Base-by-base conservation (phyloP, 148 eudicot species). In the Chenopodium berlandieri region DNA sequence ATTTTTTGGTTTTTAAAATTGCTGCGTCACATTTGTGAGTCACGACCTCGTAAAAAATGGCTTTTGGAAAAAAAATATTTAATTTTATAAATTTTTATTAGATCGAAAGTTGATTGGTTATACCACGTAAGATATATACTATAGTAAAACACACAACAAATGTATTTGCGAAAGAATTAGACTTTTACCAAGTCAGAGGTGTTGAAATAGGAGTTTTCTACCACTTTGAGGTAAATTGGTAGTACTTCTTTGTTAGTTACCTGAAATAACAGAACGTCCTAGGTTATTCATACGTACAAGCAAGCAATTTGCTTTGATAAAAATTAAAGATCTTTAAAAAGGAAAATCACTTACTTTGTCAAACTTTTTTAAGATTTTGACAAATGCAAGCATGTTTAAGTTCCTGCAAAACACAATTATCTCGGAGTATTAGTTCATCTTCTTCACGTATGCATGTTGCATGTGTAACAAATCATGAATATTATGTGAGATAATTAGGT, bases 371-470 rank as follows among this genome's bases (percentile, higher is more conserved):
- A 96, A 84, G 40, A 96, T 94, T 86, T 94, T 96, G 46, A 79
- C 92, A 71, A 96, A 96, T 75, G 97, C 97, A 83, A 94, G 93
- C 98, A 94, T 89, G 91, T 96, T 96, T 87, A 96, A 86, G 88
- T 92, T 92, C 98, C 99, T 96, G 87, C 66, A 84, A 83, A 80
- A 76, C 80, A 86, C 52, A 83, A 76, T 80, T 44, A 85, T 34
- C 84, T 79, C 64, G 31, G 65, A 52, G 3, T 52, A n/a, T 74
- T n/a, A 78, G 73, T 86, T 7, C 25, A 79, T 73, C 20, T 37
- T 10, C 70, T 80, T 84, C 68, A 76, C 78, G 73, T 80, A 68
- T 81, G 79, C 83, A 81, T 75, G 76, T 76, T 78, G n/a, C 83
- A 63, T 84, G 68, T 76, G 82, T 50, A 78, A 47, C 46, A 27